Percentiles rank a stretch among this genome's conserved stretches.
phyloP scores from a whole-genome alignment of 805 yeast species.

The Schwanniomyces yamadae region DNA sequence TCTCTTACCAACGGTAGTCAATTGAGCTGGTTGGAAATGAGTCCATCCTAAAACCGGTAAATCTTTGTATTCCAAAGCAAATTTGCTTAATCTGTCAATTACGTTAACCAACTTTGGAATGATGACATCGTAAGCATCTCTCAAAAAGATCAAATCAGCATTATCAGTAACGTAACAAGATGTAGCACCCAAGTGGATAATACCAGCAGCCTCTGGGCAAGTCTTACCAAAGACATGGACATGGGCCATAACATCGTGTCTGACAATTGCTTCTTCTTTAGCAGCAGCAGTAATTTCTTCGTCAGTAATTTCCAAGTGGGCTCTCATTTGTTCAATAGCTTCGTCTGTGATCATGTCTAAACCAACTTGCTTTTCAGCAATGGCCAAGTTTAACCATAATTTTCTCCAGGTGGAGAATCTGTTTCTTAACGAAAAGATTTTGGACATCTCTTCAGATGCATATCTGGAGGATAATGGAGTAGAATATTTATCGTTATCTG shows the following conservation, averaged over 20 bases:
- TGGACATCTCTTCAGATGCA: slow-evolving; percentile 97
- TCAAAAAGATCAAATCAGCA: slow-evolving; percentile 92
- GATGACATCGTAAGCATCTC: slow-evolving; percentile 91
- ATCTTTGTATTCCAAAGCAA: slow-evolving; percentile 91
- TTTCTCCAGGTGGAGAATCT: slow-evolving; percentile 98
- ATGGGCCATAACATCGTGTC: slow-evolving; percentile 99
- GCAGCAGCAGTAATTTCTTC: slow-evolving; percentile 89
- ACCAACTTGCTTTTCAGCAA: slow-evolving; percentile 93
- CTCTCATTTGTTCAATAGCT: slow-evolving; percentile 83
- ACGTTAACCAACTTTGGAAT: slow-evolving; percentile 96
- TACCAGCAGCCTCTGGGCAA: slow-evolving; percentile 96
- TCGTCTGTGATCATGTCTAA: slow-evolving; percentile 81
- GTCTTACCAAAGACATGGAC: slow-evolving; percentile 92
- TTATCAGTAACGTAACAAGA: slow-evolving; percentile 97
- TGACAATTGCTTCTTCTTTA: slow-evolving; percentile 92
- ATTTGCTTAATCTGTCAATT: slow-evolving; percentile 81
- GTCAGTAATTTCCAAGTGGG: slow-evolving; percentile 80
- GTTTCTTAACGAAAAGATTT: slow-evolving; percentile 86
- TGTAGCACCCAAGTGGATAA: slow-evolving; percentile 97
- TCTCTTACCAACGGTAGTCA: slow-evolving; percentile 97
- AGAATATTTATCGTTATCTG: slow-evolving; percentile 69
- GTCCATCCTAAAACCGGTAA: slow-evolving; percentile 98
- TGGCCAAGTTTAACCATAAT: slow-evolving; percentile 92
- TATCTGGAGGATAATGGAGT: slow-evolving; percentile 96
- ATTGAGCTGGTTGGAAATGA: slow-evolving; percentile 99